These are phyloP conservation scores for Aspergillus heteromorphus DNA, from an alignment of 495 filamentous ascomycete genomes.

Conservation along the genomic window DNA sequence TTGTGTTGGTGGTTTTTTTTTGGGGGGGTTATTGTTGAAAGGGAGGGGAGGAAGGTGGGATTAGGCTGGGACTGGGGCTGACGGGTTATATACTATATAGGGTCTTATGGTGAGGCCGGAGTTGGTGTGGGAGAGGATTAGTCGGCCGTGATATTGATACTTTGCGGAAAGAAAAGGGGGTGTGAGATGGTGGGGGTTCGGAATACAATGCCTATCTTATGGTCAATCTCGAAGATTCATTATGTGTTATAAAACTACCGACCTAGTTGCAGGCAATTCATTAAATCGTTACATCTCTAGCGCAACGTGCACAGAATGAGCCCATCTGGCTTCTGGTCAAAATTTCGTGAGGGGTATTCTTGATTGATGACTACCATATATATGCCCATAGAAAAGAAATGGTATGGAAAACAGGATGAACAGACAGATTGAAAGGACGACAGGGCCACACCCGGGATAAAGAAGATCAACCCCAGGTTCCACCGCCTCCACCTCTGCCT, in stretches of 20 bases:
- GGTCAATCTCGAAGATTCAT: too few species aligned
- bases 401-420: slow-evolving; percentile 1
- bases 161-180: background rate
- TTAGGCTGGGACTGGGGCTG: too few species aligned
- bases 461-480: slow-evolving; percentile 83
- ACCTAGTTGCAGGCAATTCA: too few species aligned
- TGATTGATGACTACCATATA: background rate
- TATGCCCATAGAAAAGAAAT: background rate
- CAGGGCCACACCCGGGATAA: too few species aligned
- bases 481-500: slow-evolving; percentile 84
- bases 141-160: background rate
- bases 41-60: too few species aligned
- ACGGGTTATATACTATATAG: too few species aligned
- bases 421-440: too few species aligned
- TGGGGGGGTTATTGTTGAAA: too few species aligned
- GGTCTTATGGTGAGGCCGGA: background rate
- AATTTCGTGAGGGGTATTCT: background rate
- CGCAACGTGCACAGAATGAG: background rate
- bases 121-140: background rate
- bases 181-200: background rate
- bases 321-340: background rate
- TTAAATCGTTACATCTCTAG: background rate
- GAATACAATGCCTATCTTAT: too few species aligned
- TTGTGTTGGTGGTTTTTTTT: background rate
- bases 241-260: too few species aligned